Conservation (phyloP, 1,139 yeast genomes). For the Saccharomyces uvarum region DNA sequence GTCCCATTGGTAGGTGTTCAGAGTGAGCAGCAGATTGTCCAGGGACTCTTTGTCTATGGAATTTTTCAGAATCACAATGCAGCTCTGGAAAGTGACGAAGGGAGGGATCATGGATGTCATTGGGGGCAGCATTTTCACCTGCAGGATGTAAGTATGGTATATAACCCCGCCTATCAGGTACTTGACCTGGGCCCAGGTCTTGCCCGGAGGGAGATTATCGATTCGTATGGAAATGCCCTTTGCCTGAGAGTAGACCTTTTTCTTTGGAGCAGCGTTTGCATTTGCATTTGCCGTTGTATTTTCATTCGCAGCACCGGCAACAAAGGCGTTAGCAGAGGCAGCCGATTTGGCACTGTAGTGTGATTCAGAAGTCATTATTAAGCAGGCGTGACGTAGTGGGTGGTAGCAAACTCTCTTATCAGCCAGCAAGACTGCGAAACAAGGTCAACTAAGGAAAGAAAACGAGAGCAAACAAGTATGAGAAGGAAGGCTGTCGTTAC, state of each 20-base stretch:
- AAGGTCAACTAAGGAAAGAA: background rate
- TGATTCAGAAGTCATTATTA: background rate
- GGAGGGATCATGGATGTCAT: constrained; percentile 29
- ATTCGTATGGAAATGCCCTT: constrained; percentile 16
- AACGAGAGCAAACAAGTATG: background rate
- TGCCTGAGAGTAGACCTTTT: constrained; percentile 1
- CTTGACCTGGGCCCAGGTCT: constrained; percentile 30
- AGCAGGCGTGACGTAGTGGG: background rate
- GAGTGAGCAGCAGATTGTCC: constrained; percentile 21
- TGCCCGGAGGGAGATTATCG: constrained; percentile 31
- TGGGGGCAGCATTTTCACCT: constrained; percentile 28
- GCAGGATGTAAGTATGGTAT: constrained; percentile 24
- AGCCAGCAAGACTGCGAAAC: background rate
- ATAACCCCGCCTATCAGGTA: constrained; percentile 29
- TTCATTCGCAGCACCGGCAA: background rate
- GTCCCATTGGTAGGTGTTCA: constrained; percentile 30
- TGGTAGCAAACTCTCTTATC: background rate
- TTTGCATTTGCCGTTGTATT: background rate
- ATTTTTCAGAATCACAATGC: constrained; percentile 22
- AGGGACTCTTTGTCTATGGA: constrained; percentile 16
- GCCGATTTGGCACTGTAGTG: background rate
- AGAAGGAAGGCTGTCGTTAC: background rate
- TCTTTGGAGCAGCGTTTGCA: background rate
- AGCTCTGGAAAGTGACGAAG: constrained; percentile 25
- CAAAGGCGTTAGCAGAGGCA: background rate